Evolutionary conservation across 495 filamentous ascomycete genomes (phyloP).

Genomic region (Penicillium verhagenii): DNA sequence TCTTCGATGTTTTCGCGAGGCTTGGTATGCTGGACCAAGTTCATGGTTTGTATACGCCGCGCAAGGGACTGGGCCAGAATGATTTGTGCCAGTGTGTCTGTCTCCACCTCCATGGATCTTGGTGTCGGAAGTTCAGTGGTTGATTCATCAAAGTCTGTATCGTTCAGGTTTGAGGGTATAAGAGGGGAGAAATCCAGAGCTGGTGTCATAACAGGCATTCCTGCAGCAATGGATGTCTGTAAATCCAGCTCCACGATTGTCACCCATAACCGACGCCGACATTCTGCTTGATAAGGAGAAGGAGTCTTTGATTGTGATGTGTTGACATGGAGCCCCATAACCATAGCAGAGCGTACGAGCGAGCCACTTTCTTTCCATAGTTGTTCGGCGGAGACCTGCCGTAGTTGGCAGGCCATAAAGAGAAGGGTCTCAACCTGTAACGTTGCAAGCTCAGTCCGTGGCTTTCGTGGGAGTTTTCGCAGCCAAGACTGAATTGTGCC

Average conservation of each 20-base stretch:
- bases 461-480: conserved; percentile 34
- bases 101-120: conserved; percentile 16
- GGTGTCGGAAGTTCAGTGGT: conserved; percentile 32
- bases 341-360: conserved; percentile 55
- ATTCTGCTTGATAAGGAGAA: conserved; percentile 34
- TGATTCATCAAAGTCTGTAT: conserved; percentile 41
- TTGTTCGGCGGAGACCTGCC: conserved; percentile 37
- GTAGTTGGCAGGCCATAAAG: conserved; percentile 48
- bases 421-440: conserved; percentile 26
- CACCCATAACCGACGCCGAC: conserved; percentile 42
- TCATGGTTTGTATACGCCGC: conserved; percentile 18
- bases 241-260: conserved; percentile 39
- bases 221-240: conserved; percentile 35
- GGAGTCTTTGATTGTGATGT: conserved; percentile 27
- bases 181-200: conserved; percentile 26
- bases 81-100: conserved; percentile 26
- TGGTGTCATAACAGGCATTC: conserved; percentile 39
- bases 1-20: conserved; percentile 8
- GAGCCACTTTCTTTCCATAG: conserved; percentile 57
- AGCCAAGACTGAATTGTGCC: conserved; percentile 30
- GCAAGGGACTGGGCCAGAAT: conserved; percentile 17
- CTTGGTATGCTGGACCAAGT: conserved; percentile 3
- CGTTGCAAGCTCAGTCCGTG: conserved; percentile 35
- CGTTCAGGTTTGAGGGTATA: conserved; percentile 35
- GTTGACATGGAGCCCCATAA: conserved; percentile 60